A percentile compares a stretch with the other conserved stretches of the same genome.
phyloP scores from a whole-genome alignment of 345 rosid species.

The Bruguiera sexangula region DNA sequence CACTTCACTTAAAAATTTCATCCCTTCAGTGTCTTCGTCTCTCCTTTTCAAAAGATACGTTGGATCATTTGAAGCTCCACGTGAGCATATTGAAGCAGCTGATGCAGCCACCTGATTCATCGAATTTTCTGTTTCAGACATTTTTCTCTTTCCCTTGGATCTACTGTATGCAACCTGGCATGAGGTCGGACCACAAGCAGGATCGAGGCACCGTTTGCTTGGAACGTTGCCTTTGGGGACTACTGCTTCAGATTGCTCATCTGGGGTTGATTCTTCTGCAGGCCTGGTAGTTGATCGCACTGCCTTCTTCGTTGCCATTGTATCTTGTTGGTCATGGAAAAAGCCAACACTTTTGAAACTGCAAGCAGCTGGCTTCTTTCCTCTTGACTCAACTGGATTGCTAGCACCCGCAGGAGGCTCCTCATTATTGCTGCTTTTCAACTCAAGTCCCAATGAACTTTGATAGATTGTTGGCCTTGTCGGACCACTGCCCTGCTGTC shows the following conservation, averaged over 20 bases:
- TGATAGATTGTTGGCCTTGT: constrained; percentile 2
- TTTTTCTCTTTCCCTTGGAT: background rate
- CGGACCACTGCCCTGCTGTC: constrained; percentile 10
- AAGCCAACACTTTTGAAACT: background rate
- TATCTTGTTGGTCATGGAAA: background rate
- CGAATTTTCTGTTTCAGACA: constrained; percentile 5
- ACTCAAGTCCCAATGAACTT: constrained; percentile 4
- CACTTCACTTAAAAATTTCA: constrained; percentile 37
- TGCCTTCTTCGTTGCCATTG: too few relatives aligned
- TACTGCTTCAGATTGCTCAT: constrained; percentile 59
- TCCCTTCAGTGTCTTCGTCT: constrained; percentile 28
- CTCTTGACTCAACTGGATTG: background rate
- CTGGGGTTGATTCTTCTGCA: constrained; percentile 35
- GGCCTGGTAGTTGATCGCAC: background rate
- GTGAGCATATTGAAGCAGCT: constrained; percentile 38
- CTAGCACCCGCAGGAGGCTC: background rate
- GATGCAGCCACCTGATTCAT: constrained; percentile 26
- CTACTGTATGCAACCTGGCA: constrained; percentile 10
- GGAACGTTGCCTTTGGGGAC: constrained; percentile 1
- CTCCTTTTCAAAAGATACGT: constrained; percentile 20
- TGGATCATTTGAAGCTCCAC: constrained; percentile 43
- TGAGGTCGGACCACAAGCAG: constrained; percentile 8
- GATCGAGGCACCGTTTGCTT: background rate
- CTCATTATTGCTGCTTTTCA: constrained; percentile 9
- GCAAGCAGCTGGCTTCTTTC: background rate